phyloP scores from a whole-genome alignment of 805 yeast species.

The Maudiozyma pseudohumilis region DNA sequence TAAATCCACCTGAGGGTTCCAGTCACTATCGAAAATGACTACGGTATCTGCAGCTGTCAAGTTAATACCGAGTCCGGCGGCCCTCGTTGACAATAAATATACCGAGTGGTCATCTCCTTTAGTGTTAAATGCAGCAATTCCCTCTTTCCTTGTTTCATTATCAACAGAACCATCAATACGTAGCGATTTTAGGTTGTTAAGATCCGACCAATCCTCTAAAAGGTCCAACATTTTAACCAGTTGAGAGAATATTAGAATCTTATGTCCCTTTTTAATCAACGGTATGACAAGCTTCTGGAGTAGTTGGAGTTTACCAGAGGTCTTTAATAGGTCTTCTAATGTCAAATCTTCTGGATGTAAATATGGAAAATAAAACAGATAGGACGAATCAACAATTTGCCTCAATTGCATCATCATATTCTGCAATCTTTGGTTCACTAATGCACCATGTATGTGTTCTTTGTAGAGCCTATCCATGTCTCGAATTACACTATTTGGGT shows the following conservation, averaged over 20 bases:
- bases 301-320: slow-evolving; percentile 66
- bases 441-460: slow-evolving; percentile 31
- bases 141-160: slow-evolving; percentile 55
- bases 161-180: slow-evolving; percentile 70
- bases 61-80: slow-evolving; percentile 92
- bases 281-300: slow-evolving; percentile 51
- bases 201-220: slow-evolving; percentile 61
- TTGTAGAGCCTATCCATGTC: slow-evolving; percentile 24
- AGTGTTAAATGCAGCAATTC: slow-evolving; percentile 42
- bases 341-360: slow-evolving; percentile 34
- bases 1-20: slow-evolving; percentile 95
- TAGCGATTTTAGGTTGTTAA: slow-evolving; percentile 37
- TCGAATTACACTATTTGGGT: slow-evolving; percentile 7
- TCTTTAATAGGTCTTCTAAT: slow-evolving; percentile 34
- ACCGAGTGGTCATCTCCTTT: slow-evolving; percentile 32
- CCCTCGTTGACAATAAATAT: slow-evolving; percentile 78
- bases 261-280: slow-evolving; percentile 46
- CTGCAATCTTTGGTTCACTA: slow-evolving; percentile 45
- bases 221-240: slow-evolving; percentile 78
- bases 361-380: slow-evolving; percentile 74
- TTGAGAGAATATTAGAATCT: slow-evolving; percentile 76
- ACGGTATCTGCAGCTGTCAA: slow-evolving; percentile 84
- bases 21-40: slow-evolving; percentile 81
- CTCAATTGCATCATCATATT: slow-evolving; percentile 79
- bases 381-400: slow-evolving; percentile 78